Evolutionary conservation across 164 flowering plant genomes (phyloP).

Genomic region (Magnolia sinica): DNA sequence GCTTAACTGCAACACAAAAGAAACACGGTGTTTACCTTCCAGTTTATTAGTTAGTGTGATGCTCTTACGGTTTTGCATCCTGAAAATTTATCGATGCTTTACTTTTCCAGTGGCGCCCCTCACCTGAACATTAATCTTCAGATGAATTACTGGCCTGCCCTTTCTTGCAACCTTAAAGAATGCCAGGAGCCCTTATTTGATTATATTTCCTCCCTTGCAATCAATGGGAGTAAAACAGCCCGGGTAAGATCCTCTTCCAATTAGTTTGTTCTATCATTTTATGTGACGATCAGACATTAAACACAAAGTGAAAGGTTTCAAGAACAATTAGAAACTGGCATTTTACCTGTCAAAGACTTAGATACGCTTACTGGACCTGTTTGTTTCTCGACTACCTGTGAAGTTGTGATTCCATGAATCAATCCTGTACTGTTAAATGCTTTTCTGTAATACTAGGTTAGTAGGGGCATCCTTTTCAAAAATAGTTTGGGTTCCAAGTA

Average conservation of each 20-base stretch:
- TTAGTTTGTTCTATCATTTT: neutral
- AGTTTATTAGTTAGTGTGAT: neutral
- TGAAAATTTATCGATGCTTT: neutral
- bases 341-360: neutral
- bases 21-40: neutral
- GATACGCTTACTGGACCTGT: neutral
- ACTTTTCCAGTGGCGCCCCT: conserved; percentile 68
- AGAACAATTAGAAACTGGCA: neutral
- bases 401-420: too few species aligned
- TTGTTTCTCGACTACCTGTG: neutral
- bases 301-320: neutral
- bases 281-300: neutral
- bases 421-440: too few species aligned
- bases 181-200: conserved; percentile 96
- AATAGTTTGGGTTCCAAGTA: too few species aligned
- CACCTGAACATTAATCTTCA: conserved; percentile 96
- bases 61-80: neutral
- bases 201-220: conserved; percentile 57
- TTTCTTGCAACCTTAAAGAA: conserved; percentile 81
- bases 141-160: conserved; percentile 98
- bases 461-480: too few species aligned
- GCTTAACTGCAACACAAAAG: too few species aligned
- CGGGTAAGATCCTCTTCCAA: conserved; percentile 35
- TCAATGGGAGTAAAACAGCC: conserved; percentile 85
- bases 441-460: too few species aligned